Evolutionary conservation across 1,284 basidiomycete genomes (phyloP).

Genomic region (Melampsora abietis-canadensis): DNA sequence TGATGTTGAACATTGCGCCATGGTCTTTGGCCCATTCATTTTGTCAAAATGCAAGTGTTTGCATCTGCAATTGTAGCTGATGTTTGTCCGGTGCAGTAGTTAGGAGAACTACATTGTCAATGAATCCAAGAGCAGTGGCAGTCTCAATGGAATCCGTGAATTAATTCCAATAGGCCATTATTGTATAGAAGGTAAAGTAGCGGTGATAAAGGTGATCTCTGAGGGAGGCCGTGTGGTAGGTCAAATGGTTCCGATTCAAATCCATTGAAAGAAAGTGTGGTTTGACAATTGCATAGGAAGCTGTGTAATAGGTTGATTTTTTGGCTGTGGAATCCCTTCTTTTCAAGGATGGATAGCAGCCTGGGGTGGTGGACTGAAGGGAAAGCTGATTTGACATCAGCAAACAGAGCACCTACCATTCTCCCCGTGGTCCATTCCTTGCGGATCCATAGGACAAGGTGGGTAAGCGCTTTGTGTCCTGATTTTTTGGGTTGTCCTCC

Average conservation of each 20-base stretch:
- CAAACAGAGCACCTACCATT: not conserved
- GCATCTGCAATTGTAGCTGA: not conserved
- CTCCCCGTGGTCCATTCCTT: not conserved
- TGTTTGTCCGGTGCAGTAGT: not conserved
- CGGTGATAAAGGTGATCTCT: not conserved
- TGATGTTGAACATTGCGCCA: not conserved
- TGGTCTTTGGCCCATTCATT: not conserved
- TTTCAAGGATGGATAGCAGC: not conserved
- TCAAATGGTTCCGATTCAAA: not conserved
- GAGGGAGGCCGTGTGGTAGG: not conserved
- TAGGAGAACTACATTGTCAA: not conserved
- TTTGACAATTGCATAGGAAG: not conserved
- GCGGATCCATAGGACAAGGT: not conserved
- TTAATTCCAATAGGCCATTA: not conserved
- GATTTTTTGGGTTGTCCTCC: not conserved
- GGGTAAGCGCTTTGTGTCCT: not conserved
- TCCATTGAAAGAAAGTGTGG: not conserved
- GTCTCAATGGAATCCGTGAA: not conserved
- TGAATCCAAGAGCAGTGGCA: not conserved
- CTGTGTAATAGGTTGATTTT: not conserved
- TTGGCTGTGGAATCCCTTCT: not conserved
- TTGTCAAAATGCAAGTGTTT: not conserved
- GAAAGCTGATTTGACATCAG: slow-evolving; percentile 1
- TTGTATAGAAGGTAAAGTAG: not conserved
- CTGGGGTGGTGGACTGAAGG: no score